Evolutionary conservation across 495 filamentous ascomycete genomes (phyloP), one percentile per base, ranked within the genome.

Genomic region (Tuber umbilicatum): DNA sequence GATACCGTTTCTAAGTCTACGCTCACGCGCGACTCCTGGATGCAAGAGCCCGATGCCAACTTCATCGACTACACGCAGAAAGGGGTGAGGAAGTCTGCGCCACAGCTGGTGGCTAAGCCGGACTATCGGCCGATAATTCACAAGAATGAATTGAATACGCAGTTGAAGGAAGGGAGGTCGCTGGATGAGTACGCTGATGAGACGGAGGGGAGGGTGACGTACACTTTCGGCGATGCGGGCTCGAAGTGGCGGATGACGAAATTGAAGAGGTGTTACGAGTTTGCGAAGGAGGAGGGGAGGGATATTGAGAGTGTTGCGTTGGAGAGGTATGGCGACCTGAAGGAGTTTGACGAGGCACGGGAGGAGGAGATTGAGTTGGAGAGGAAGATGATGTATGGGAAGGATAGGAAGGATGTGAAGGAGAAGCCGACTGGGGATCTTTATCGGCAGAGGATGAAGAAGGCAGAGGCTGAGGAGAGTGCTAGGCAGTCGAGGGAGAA

Each of bases 191-290:
- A 85, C 37, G 82, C 83, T 16, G 72, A 88, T 14, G 85, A 88
- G 45, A 84, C 86, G 1, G 85, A 88, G 75, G 88, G 90, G 76
- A 88, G 92, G 43, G 89, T 96, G 21, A 85, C 86, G 74, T 99
- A 98, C 81, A 91, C 85, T 0, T 97, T 99, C 84, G 95, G 95
- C 27, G 96, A 99, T 83, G 83, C 88, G 21, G 95, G 96, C 0
- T 92, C 94, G 27, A 87, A 91, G 76, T 99, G 96, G 94, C 89
- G 95, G 68, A 97, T 98, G 94, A 94, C 90, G 43, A 97, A 93
- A 81, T 87, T 99, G 40, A 93, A 91, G 78, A 91, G 90, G 10
- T 90, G 97, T 27, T 97, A 97, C 84, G 88, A 90, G 70, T 88
- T 90, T 73, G 91, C 93, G 0, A 87, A 97, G 78, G 90, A 94